Base-by-base conservation (phyloP, 352 stramenopile genomes). In the Pythium sukuiense region DNA sequence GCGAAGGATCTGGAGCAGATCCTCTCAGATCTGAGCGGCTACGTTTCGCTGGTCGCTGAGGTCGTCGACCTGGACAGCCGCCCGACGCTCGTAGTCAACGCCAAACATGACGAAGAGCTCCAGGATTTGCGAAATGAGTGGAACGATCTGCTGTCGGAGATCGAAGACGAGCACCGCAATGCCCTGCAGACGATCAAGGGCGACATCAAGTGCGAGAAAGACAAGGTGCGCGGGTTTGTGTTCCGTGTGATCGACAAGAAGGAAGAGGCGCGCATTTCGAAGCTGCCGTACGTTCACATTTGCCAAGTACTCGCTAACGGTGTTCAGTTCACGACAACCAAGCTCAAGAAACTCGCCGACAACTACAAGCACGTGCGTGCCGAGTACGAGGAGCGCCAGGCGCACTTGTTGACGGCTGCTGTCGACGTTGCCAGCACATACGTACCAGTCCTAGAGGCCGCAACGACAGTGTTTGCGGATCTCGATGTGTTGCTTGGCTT, bases 241-340 rank as follows among this genome's bases (percentile, higher is more conserved):
- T 99, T 99, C 72, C 94, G 96, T 57, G 72, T 98, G 39, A 85
- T 92, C 29, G 89, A 97, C 75, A 96, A 96, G 46, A 98, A 98
- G 69, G 88, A 98, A 59, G 81, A 96, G 59, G 94, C 96, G 61
- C 76, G 88, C 12, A 76, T 98, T n/a, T 91, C 93, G 43, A 90
- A 96, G 67, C 46, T 96, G 2, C 76, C 77, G 1, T 81, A 94
- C 48, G 87, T 98, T 20, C 89, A 96, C 65, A 95, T 98, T 37
- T 94, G 98, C 61, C 87, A 97, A 56, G 90, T 99, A 32, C 84
- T 99, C 14, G 97, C 98, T 56, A 99, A 98, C 72, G 97, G 98
- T 13, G 91, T 99, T 30, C 97, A 99, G 72, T 99, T 99, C 74
- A 99, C 93, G 18, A 99, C 96, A 13, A 90, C 81, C 11, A 90